Evolutionary conservation across 805 yeast species (phyloP), one percentile per base, ranked within the genome.

Genomic region (Starmerella roubikii): DNA sequence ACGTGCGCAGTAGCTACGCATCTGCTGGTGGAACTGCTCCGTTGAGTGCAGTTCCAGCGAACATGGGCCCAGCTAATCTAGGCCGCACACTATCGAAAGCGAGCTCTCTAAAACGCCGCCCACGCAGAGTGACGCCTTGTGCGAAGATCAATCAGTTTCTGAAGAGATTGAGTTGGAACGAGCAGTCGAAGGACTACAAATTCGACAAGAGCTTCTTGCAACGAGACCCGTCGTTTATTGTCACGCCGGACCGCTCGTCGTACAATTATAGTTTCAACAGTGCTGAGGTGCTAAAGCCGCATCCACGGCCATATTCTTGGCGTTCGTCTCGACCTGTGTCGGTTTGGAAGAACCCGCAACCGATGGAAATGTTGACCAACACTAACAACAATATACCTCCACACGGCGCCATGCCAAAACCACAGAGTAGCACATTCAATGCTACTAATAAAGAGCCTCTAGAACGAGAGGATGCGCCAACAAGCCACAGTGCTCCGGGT

Each of bases 181-280:
- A 22, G 11, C 42, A 47, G 11, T 25, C 35, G 7, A 32, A 30
- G 30, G 25, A 26, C 12, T 49, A 45, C 30, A 17, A 31, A 3
- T 52, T 47, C 32, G 27, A 44, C 19, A 33, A 35, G 20, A 16
- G 25, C 12, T 41, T 37, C 29, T 35, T 44, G 22, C 43, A 40
- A 17, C 40, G 52, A 15, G 45, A 50, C 27, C 47, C 52, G 0
- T 41, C 51, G 12, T 49, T 45, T 18, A 40, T 47, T 3, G 41
- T 51, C 26, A 42, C 49, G 3, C 52, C 55, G 10, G 52, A 51
- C 20, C 26, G 34, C 2, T 44, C 51, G 9, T 35, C 39, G 15
- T 37, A 37, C 30, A 36, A 39, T 15, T 48, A 48, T 33, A 26
- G 33, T 3, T 41, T 44, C 22, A 33, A 37, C 11, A 33, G 20